Evolutionary conservation across 2,329 filamentous ascomycete genomes (phyloP), one percentile per base, ranked within the genome.

Genomic region (Epichloe amarillans): DNA sequence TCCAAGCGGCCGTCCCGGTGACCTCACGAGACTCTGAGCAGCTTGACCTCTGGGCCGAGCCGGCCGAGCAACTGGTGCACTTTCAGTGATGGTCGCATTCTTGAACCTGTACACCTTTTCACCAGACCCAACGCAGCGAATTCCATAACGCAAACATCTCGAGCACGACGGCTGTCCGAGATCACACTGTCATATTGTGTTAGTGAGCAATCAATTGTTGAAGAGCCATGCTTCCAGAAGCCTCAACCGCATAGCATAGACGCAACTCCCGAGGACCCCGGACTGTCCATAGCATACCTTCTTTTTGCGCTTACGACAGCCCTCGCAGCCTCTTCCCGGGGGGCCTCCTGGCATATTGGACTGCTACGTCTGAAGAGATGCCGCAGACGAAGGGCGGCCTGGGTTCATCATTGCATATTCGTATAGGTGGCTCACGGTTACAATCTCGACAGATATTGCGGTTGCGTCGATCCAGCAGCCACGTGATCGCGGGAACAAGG

Each of bases 271-370:
- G 19, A 30, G 11, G 21, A 14, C 23, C 6, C 10, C 26, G 10
- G 30, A 30, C 30, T 30, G n/a, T 10, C 36, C 37, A 33, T 14
- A n/a, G 45, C 52, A 10, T 49, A 53, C 52, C 52, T 53, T 53
- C 19, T 49, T 53, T 36, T 46, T 53, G 15, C 42, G 52, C 35
- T 51, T 46, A 17, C 49, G 52, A 47, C 52, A 53, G 15, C 49
- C 40, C 19, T 51, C 44, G 43, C 52, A 53, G 35, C 46, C 49
- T 12, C 49, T 40, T 45, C 42, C 6, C 36, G 33, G 19, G 35
- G 49, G 49, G 15, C 44, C 37, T 33, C 26, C 52, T 39, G 49
- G 44, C 49, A 53, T 46, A 8, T n/a, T 41, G 15, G 37, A 40
- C 2, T 23, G 39, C 39, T 35, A 35, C 44, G 38, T 33, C 50